These are phyloP conservation scores for Inosperma sp. DNA, from an alignment of 768 basidiomycete species.

Conservation along the genomic window DNA sequence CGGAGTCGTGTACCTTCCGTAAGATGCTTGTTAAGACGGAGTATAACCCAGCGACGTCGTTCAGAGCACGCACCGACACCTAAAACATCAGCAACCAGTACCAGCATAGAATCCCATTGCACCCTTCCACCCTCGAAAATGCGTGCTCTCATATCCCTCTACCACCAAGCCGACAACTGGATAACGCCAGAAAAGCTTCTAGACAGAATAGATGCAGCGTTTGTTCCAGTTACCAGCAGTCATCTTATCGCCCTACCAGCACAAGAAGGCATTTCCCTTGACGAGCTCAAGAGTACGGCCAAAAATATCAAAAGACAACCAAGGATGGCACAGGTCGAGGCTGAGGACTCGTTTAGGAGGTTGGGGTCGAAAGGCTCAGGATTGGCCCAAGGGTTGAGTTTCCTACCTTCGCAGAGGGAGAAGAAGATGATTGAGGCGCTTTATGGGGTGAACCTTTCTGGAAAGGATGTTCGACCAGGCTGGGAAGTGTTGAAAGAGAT, in stretches of 20 bases:
- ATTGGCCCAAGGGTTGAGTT: conserved; percentile 28
- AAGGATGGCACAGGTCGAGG: conserved; percentile 37
- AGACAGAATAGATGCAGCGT: conserved; percentile 59
- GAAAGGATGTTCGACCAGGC: conserved; percentile 35
- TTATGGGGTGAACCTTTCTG: conserved; percentile 43
- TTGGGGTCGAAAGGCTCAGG: not conserved
- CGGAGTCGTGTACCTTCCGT: conserved; percentile 14
- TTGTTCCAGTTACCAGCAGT: conserved; percentile 27
- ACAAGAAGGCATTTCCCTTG: conserved; percentile 2
- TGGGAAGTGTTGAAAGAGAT: conserved; percentile 45
- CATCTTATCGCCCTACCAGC: not conserved
- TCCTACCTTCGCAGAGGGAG: conserved; percentile 31
- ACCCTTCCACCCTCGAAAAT: conserved; percentile 54
- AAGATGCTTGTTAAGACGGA: conserved; percentile 11
- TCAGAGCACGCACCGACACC: conserved; percentile 1
- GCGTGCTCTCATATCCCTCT: conserved; percentile 71
- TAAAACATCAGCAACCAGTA: conserved; percentile 1
- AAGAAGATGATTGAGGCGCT: conserved; percentile 46
- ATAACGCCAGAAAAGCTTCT: conserved; percentile 68
- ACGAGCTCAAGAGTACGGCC: conserved; percentile 2
- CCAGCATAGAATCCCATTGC: conserved; percentile 24
- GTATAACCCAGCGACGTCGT: conserved; percentile 10
- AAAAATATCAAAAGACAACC: conserved; percentile 23
- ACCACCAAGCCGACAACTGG: conserved; percentile 70
- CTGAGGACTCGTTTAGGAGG: conserved; percentile 10